These are phyloP conservation scores for Fusarium proliferatum DNA, from an alignment of 2,329 filamentous ascomycete species.

Conservation along the genomic window DNA sequence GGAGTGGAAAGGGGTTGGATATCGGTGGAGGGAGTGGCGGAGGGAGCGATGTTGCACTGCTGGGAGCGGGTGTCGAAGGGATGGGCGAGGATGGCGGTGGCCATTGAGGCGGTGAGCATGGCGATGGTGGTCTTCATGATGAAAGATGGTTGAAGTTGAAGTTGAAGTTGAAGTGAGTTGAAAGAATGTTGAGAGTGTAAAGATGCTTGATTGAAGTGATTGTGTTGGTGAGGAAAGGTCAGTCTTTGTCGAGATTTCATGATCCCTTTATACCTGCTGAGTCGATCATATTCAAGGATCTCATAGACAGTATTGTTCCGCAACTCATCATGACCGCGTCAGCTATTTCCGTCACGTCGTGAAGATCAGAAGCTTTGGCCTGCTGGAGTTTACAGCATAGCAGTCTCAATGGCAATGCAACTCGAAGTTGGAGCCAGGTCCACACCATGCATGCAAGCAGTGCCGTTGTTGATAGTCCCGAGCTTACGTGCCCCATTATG, in stretches of 20 bases:
- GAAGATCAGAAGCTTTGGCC: not conserved
- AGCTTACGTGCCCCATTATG: not conserved
- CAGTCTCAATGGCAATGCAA: not conserved
- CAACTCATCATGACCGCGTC: not conserved
- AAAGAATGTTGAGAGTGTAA: not conserved
- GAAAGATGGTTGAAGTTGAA: conserved; percentile 1
- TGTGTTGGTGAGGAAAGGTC: not conserved
- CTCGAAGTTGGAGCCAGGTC: rapidly evolving
- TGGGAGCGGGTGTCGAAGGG: conserved; percentile 21
- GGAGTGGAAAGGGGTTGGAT: conserved; percentile 4
- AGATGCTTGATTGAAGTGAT: not conserved
- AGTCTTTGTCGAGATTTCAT: not conserved
- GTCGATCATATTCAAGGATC: not conserved
- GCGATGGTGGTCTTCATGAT: conserved; percentile 27
- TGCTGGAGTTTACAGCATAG: not conserved
- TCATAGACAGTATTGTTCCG: not conserved
- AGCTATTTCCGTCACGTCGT: not conserved
- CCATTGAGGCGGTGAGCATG: conserved; percentile 29
- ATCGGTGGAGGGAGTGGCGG: not conserved
- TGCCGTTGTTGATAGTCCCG: not conserved
- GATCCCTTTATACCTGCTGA: not conserved
- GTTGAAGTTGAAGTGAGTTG: not conserved
- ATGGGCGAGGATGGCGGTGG: conserved; percentile 13
- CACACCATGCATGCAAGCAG: not conserved
- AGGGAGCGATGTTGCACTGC: conserved; percentile 28